A percentile compares a stretch with the other conserved stretches of the same genome.
phyloP scores from a whole-genome alignment of 2,329 filamentous ascomycete species.

The Teratosphaeria nubilosa region DNA sequence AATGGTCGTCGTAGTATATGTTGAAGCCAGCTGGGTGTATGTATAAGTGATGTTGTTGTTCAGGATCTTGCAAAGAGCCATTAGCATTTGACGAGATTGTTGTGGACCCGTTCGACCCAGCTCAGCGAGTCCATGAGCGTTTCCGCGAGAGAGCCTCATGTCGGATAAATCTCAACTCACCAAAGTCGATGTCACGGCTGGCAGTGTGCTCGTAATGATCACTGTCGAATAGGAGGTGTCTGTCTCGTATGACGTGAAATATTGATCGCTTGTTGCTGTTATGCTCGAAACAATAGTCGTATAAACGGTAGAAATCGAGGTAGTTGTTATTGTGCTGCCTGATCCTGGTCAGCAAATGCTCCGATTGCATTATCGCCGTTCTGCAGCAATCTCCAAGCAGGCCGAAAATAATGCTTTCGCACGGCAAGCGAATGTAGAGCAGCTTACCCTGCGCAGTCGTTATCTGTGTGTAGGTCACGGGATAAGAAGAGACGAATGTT shows the following conservation, averaged over 20 bases:
- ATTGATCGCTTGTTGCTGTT: neutral
- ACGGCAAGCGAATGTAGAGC: neutral
- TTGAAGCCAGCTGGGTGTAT: neutral
- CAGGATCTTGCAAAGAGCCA: neutral
- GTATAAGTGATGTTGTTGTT: neutral
- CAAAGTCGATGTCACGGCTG: neutral
- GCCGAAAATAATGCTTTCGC: no score
- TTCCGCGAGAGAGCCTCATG: neutral
- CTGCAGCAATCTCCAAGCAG: neutral
- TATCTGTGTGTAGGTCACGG: neutral
- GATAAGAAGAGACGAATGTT: neutral
- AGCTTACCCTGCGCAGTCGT: neutral
- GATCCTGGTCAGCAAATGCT: neutral
- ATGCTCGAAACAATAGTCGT: neutral
- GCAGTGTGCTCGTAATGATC: neutral
- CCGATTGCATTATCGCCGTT: neutral
- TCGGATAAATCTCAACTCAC: neutral
- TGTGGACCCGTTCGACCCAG: no score
- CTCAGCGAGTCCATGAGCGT: no score
- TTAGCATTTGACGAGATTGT: neutral
- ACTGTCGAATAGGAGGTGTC: neutral
- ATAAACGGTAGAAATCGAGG: neutral
- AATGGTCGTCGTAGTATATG: neutral
- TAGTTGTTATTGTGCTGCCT: neutral
- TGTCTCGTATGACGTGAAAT: neutral